phyloP scores from a whole-genome alignment of 176 grass and related monocot species.

The Poa pratensis region DNA sequence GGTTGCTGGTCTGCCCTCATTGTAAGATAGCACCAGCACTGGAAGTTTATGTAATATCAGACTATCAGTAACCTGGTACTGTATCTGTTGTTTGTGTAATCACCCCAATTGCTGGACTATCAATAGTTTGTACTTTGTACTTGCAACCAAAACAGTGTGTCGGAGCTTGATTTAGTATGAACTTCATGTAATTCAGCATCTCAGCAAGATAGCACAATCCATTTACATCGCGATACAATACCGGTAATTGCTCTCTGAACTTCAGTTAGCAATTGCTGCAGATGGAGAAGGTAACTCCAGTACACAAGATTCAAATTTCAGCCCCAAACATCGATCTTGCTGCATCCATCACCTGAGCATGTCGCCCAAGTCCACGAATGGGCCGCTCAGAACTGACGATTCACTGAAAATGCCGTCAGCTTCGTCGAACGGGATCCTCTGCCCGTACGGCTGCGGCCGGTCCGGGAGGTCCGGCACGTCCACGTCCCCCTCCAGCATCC shows the following conservation, averaged over 20 bases:
- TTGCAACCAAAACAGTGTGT: not conserved
- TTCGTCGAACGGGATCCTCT: conserved; percentile 53
- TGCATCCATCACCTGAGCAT: conserved; percentile 60
- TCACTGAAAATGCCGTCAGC: conserved; percentile 53
- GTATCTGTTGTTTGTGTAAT: conserved; percentile 42
- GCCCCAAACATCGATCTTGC: not conserved
- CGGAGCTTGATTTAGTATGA: conserved; percentile 21
- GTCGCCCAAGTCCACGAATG: conserved; percentile 49
- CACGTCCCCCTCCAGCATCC: conserved; percentile 85
- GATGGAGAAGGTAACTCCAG: not conserved
- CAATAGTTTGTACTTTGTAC: not conserved
- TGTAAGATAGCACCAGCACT: not conserved
- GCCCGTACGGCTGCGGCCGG: conserved; percentile 64
- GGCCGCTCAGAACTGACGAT: conserved; percentile 52
- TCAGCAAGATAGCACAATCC: not conserved
- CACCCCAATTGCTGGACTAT: not conserved
- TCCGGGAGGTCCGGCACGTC: conserved; percentile 80
- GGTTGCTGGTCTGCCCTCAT: not conserved
- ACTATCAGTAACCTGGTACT: conserved; percentile 17
- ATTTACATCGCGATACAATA: not conserved
- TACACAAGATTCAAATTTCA: not conserved
- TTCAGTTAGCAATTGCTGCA: conserved; percentile 18
- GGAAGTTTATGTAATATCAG: conserved; percentile 8
- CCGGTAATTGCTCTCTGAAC: not conserved
- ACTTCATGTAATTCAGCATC: conserved; percentile 1